These are phyloP conservation scores for Catunica adiposa DNA, from an alignment of 2,329 filamentous ascomycete species.

Conservation along the genomic window DNA sequence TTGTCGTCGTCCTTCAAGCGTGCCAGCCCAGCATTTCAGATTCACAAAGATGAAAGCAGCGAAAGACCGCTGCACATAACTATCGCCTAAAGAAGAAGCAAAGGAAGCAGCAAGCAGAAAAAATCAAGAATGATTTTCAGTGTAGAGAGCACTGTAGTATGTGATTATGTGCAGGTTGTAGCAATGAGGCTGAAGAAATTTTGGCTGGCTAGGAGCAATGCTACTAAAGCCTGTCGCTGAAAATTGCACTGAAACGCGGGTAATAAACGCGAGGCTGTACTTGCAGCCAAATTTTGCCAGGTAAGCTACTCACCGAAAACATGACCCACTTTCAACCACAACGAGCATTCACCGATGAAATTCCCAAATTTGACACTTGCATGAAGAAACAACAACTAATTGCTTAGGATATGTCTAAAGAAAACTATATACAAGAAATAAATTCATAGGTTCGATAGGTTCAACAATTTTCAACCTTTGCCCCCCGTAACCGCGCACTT, in stretches of 20 bases:
- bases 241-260: slow-evolving; percentile 15
- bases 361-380: not conserved
- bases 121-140: slow-evolving; percentile 15
- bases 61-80: slow-evolving; percentile 15
- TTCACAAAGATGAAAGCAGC: slow-evolving; percentile 13
- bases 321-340: slow-evolving; percentile 7
- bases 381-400: not conserved
- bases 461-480: slow-evolving; percentile 7
- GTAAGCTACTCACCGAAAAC: not conserved
- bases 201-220: slow-evolving; percentile 1
- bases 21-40: slow-evolving; percentile 15
- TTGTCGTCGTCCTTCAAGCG: slow-evolving; percentile 13
- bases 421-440: not conserved
- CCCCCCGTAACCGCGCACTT: slow-evolving; percentile 9
- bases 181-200: slow-evolving; percentile 16
- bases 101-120: slow-evolving; percentile 16
- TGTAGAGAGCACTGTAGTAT: not conserved
- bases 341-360: slow-evolving; percentile 1
- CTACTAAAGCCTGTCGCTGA: not conserved
- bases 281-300: slow-evolving; percentile 4
- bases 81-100: slow-evolving; percentile 19
- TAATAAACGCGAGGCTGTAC: slow-evolving; percentile 13
- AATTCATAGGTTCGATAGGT: not conserved
- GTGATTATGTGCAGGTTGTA: not conserved
- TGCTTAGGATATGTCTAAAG: not conserved